These are phyloP conservation scores for Penicillium lividum DNA, from an alignment of 495 filamentous ascomycete species.

Conservation along the genomic window DNA sequence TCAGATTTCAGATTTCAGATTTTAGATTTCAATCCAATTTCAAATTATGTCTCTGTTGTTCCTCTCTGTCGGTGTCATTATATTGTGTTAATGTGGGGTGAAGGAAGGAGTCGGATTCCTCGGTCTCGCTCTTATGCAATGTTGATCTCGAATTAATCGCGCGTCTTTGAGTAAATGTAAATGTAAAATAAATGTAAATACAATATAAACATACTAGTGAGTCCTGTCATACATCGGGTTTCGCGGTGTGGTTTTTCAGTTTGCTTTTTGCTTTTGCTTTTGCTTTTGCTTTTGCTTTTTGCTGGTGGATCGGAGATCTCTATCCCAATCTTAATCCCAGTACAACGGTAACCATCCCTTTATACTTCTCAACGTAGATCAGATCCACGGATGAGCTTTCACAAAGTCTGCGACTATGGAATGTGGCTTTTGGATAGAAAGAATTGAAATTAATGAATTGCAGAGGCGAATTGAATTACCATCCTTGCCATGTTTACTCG, in stretches of 20 bases:
- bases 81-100: too few relatives aligned
- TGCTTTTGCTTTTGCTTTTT: background rate
- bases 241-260: background rate
- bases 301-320: background rate
- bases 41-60: too few relatives aligned
- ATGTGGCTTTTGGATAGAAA: background rate
- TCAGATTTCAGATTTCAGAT: too few relatives aligned
- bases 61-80: too few relatives aligned
- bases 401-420: background rate
- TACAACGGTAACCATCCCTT: background rate
- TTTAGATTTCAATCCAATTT: too few relatives aligned
- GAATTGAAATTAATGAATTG: background rate
- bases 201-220: too few relatives aligned
- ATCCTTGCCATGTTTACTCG: background rate
- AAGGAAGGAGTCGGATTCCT: too few relatives aligned
- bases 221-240: background rate
- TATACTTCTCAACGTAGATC: background rate
- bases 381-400: background rate
- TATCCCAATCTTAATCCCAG: background rate
- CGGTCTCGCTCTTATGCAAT: too few relatives aligned
- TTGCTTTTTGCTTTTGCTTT: background rate
- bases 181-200: too few relatives aligned
- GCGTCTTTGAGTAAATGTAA: background rate
- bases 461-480: background rate
- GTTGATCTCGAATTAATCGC: too few relatives aligned